Evolutionary conservation across 2,329 filamentous ascomycete species (phyloP), one percentile per base, ranked within the genome.

Genomic region (Neodidymelliopsis sp.): DNA sequence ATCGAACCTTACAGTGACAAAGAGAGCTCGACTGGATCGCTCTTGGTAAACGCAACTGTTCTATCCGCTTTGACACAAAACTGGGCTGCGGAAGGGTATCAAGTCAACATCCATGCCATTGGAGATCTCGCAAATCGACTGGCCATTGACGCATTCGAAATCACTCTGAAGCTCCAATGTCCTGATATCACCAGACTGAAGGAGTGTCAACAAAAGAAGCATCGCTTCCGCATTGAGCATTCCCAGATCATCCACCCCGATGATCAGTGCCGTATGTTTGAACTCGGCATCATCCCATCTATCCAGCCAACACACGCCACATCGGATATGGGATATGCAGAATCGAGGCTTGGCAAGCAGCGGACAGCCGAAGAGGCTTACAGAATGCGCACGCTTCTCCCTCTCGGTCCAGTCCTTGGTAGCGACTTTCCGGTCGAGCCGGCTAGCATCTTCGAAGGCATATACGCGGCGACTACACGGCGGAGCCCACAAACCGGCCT

Each of bases 351-450:
- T 0, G 87, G 86, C 0, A 60, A 65, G 8, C 69, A 78, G 18
- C 81, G 87, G 16, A 82, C 82, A 1, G 63, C 66, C 13, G 61
- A 72, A 11, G 81, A 84, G 51, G 86, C 86, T 1, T 90, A 90
- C 67, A 79, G 85, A 16, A 88, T 89, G 86, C 75, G 76, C 9
- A 84, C 82, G 0, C 70, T 89, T 2, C 76, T 87, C 2, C 75
- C 80, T 18, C 64, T 80, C 10, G 69, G 67, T 0, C 82, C 82
- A 4, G 72, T 88, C 1, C 76, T 90, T 1, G 87, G 87, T 2
- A 87, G 84, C 37, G 87, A 89, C 61, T 89, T 89, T 58, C 87
- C 87, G 27, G 86, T 90, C 6, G 86, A 89, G 65, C 86, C 86
- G 2, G 81, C 85, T 0, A 81, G 83, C 59, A 84, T 86, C 2